Base-by-base conservation (phyloP, 495 filamentous ascomycete species). In the Trypethelium eluteriae region DNA sequence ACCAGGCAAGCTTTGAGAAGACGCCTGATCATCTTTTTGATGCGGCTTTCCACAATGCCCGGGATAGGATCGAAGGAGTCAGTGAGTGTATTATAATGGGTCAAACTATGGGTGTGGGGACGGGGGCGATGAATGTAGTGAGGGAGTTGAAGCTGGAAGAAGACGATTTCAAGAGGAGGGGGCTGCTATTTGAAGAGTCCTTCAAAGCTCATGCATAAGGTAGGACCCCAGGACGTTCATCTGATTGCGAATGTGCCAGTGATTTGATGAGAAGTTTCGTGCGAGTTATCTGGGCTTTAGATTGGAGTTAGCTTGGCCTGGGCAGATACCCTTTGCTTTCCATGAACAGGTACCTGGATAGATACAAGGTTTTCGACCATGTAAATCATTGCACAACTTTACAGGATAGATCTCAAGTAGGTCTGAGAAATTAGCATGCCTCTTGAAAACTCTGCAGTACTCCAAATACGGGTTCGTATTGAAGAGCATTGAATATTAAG, bases 71-170 rank as follows among this genome's bases (percentile, higher is more conserved):
- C 63, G 89, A 94, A 74, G 94, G 94, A 68, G 94, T 98, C 9
- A 91, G 86, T 38, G 94, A 98, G 78, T 96, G 92, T 77, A 98
- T 98, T 74, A 98, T 98, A 73, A 93, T 98, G 88, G 94, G 94
- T 38, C 92, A 96, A 83, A 90, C 85, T 39, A 91, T 98, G 81
- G 84, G 83, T 38, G 81, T 97, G 49, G 94, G 94, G 2, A 98
- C 94, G 0, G 94, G 94, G 2, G 89, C 92, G 7, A 91, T 96
- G 83, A 86, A 93, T 74, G 88, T 97, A 16, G 87, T 96, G 32
- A 82, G 92, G 65, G 80, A 83, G 68, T 75, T 98, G 71, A 86
- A 86, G 69, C 80, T 96, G 64, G 80, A 80, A 64, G 81, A 85
- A 59, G 81, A 83, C 35, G 83, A 89, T 71, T 79, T 91, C n/a